phyloP scores from a whole-genome alignment of 2,329 filamentous ascomycete species.

The Fusarium sp. region DNA sequence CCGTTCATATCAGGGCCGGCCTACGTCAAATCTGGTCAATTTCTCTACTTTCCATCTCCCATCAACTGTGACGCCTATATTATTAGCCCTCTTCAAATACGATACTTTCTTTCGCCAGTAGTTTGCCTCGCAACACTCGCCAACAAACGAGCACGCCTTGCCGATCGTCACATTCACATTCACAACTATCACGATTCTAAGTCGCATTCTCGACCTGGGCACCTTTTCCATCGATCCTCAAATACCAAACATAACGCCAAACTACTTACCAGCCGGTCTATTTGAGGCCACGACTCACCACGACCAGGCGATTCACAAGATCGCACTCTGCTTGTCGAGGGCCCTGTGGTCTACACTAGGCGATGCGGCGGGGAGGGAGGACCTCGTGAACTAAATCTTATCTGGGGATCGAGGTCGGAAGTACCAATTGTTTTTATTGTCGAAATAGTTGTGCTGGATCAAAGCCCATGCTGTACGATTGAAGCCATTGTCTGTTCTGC shows the following conservation, averaged over 20 bases:
- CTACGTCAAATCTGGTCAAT: background rate
- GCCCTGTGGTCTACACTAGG: conserved; percentile 47
- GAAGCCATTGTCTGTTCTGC: conserved; percentile 10
- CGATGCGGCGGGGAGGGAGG: conserved; percentile 57
- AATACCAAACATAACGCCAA: background rate
- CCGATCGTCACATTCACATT: background rate
- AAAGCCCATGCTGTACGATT: conserved; percentile 24
- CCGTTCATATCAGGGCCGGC: conserved; percentile 7
- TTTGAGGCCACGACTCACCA: background rate
- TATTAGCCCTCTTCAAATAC: background rate
- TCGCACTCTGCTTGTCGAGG: conserved; percentile 33
- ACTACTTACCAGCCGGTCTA: background rate
- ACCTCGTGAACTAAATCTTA: conserved; percentile 48
- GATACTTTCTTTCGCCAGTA: background rate
- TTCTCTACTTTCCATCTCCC: background rate
- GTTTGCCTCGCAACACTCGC: background rate
- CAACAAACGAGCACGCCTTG: background rate
- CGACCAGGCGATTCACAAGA: conserved; percentile 20
- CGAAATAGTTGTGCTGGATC: conserved; percentile 6
- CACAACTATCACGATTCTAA: background rate
- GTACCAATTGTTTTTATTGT: conserved; percentile 10
- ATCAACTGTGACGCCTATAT: background rate
- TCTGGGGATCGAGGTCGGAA: conserved; percentile 48
- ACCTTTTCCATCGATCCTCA: background rate
- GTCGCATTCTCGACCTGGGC: background rate